phyloP scores from a whole-genome alignment of 371 early-diverging fungal genomes.

The Mortierella sp. region DNA sequence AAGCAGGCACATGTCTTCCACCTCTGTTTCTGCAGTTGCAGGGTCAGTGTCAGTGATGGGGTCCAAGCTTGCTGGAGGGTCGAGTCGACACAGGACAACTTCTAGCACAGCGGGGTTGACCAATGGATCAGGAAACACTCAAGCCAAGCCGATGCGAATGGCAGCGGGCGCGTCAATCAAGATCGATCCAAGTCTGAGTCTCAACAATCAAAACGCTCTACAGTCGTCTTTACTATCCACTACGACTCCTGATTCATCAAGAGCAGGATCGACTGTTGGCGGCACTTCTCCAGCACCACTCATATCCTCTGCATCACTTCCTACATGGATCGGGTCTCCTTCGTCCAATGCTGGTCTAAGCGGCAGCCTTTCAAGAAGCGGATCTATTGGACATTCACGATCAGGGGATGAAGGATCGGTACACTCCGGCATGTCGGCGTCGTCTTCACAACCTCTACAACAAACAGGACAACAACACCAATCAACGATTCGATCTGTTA shows the following conservation, averaged over 20 bases:
- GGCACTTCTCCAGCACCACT: neutral
- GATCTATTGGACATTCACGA: neutral
- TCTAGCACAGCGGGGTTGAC: slow-evolving; percentile 29
- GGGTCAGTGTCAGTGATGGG: slow-evolving; percentile 10
- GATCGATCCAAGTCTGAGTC: slow-evolving; percentile 23
- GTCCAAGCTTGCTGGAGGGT: slow-evolving; percentile 15
- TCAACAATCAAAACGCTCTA: neutral
- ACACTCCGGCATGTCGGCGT: slow-evolving; percentile 7
- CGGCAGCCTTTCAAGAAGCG: slow-evolving; percentile 3
- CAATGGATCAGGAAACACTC: slow-evolving; percentile 12
- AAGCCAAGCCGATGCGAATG: slow-evolving; percentile 41
- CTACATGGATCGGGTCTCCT: neutral
- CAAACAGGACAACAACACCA: neutral
- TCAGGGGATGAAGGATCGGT: slow-evolving; percentile 34
- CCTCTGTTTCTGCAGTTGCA: neutral
- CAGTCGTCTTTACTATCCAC: slow-evolving; percentile 14
- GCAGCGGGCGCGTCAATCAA: slow-evolving; percentile 50
- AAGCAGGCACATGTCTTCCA: slow-evolving; percentile 13
- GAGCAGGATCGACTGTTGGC: slow-evolving; percentile 17
- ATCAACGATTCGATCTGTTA: slow-evolving; percentile 19
- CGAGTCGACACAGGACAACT: slow-evolving; percentile 19
- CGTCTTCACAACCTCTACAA: neutral
- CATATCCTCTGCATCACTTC: slow-evolving; percentile 2
- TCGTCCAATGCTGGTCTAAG: neutral
- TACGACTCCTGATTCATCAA: slow-evolving; percentile 17